These are phyloP conservation scores for Marchantia paleacea DNA, from an alignment of 225 moss, liverwort and hornwort genomes.

Conservation along the genomic window DNA sequence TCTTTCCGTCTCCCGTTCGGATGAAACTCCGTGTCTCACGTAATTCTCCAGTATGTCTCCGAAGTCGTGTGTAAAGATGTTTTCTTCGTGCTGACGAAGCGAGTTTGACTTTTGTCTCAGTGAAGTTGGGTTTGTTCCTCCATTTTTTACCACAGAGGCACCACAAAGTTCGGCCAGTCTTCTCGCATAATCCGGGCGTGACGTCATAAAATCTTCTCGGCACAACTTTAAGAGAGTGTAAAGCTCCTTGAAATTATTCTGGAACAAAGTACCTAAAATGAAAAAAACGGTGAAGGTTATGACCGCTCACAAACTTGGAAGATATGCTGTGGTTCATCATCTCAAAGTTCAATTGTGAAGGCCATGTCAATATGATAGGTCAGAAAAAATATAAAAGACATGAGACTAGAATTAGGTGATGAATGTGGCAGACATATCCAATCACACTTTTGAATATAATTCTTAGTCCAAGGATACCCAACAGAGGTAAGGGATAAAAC, in stretches of 20 bases:
- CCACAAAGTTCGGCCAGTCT: conserved; percentile 33
- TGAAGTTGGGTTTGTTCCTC: background rate
- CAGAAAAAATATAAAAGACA: background rate
- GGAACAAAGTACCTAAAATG: conserved; percentile 76
- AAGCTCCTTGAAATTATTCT: conserved; percentile 93
- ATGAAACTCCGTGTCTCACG: conserved; percentile 33
- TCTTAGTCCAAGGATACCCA: too few relatives aligned
- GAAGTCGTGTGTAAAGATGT: conserved; percentile 38
- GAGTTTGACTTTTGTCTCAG: background rate
- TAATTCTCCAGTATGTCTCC: conserved; percentile 37
- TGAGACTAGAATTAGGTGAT: background rate
- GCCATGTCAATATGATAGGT: background rate
- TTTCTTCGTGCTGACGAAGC: conserved; percentile 35
- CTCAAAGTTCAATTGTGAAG: background rate
- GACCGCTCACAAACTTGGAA: background rate
- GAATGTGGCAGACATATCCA: background rate
- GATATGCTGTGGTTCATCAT: background rate
- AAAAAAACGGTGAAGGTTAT: background rate
- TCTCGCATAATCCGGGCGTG: conserved; percentile 26
- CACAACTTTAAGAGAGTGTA: conserved; percentile 78
- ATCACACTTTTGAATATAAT: too few relatives aligned
- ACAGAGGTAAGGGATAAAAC: too few relatives aligned
- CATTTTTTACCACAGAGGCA: background rate
- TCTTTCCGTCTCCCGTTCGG: conserved; percentile 22
- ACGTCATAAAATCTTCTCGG: conserved; percentile 68